Base-by-base conservation (phyloP, 1,284 basidiomycete species). In the Sanghuangporus sanghuang region DNA sequence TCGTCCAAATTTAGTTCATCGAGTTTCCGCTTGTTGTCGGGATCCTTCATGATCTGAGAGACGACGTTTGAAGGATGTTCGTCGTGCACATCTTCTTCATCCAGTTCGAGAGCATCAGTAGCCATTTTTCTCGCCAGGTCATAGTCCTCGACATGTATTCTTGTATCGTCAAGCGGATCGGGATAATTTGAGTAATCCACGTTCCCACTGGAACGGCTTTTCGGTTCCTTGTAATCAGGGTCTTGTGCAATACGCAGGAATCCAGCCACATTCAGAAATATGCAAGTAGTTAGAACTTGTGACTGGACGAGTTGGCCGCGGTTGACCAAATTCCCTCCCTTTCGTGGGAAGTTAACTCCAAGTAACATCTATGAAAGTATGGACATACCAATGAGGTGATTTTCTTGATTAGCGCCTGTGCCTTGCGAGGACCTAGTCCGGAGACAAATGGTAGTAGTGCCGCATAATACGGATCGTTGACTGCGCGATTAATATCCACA, bases 71-170 rank as follows among this genome's bases (percentile, higher is more conserved):
- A 97, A 42, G 93, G 91, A 72, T 95, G 92, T 69, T 93, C 88
- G 69, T 93, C 93, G 65, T 92, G 90, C 36, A 93, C 82, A 74
- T 98, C 96, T 73, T 98, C 96, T 71, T 96, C 94, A 70, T 98
- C 96, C 39, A 95, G 84, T 71, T 98, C 96, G 27, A 98, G 84
- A 6, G 96, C 95, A 74, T 98, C 96, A 11, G 94, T 93, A 40
- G 97, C 96, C 95, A 99, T 98, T 79, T 99, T 98, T 53, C 95
- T 89, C 1, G 97, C 96, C 61, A 98, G 84, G 71, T 98, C 95
- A 74, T 99, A 99, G 76, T 99, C 96, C 75, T 98, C 95, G 0
- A 95, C 95, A 74, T 99, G 97, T 66, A 99, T 95, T 14, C 97
- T 91, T 23, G 96, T 99, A 71, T 90, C 88, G 73, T 99, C 97